Evolutionary conservation across 2,329 filamentous ascomycete genomes (phyloP), one percentile per base, ranked within the genome.

Genomic region (Exophiala sideris): DNA sequence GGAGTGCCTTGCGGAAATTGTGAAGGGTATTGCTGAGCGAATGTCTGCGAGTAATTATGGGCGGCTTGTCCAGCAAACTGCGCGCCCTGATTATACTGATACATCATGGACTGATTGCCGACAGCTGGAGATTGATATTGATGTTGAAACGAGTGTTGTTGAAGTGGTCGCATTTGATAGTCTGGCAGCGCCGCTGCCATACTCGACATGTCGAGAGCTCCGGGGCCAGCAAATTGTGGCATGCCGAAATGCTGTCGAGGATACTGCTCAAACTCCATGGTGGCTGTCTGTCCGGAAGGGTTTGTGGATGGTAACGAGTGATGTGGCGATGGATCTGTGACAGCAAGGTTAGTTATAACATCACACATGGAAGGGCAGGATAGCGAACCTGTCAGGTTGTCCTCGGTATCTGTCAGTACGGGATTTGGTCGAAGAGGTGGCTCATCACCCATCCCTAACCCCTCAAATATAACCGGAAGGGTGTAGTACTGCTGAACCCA

Each of bases 391-490:
- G 34, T 48, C 71, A 81, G 7, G 83, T 89, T 64, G 94, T 88
- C 66, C 75, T 96, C 3, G 72, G 74, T 9, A 94, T 88, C 73
- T 95, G 89, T 72, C 81, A 89, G 65, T 66, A 71, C 2, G 84
- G 91, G 67, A 88, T 95, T 40, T 79, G 84, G 11, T 67, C 68
- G 45, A 45, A 45, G 48, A 29, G 48, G 51, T 38, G 58, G 56
- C 20, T 55, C 61, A 47, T 65, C 62, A 48, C 52, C 60, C 65
- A 67, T 68, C 14, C 57, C 62, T 57, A 60, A 55, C 51, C 63
- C 58, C 53, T 67, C 65, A 55, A 67, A 59, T 54, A 67, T 64
- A 41, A 68, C 58, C 11, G 65, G 64, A 38, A 68, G 54, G 11
- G 64, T 61, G 39, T 61, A 62, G 52, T 62, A 67, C 45, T 65